A percentile compares a stretch with the other conserved stretches of the same genome.
Conservation (phyloP, 768 basidiomycete genomes). For the Dacryopinax primogenitus region DNA sequence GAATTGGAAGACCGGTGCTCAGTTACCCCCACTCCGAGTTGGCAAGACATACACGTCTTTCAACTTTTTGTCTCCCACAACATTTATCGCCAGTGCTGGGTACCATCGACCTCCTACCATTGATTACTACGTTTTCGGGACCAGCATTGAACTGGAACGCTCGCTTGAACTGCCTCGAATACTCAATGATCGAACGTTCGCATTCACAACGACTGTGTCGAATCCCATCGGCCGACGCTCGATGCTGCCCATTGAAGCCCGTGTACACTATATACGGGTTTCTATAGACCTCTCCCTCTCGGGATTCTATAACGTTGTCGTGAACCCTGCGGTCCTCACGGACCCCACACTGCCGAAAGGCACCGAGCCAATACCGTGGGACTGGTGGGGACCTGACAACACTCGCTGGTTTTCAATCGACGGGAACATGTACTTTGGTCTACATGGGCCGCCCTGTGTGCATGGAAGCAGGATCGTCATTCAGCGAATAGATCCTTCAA, state of each 20-base stretch:
- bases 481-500: background rate
- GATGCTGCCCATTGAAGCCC: background rate
- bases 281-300: background rate
- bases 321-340: background rate
- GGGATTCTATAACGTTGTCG: conserved; percentile 5
- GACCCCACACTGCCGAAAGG: background rate
- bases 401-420: background rate
- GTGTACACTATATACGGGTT: background rate
- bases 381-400: background rate
- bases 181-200: background rate
- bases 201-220: background rate
- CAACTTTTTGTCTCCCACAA: background rate
- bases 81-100: background rate
- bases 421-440: conserved; percentile 1
- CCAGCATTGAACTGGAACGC: background rate
- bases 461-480: conserved; percentile 8
- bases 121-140: background rate
- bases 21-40: background rate
- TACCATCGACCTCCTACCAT: conserved; percentile 2
- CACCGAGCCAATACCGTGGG: background rate
- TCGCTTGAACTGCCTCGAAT: conserved; percentile 2
- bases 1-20: conserved; percentile 5
- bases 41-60: background rate
- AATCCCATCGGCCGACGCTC: background rate
- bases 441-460: background rate